These are phyloP conservation scores for Didymella glomerata DNA, from an alignment of 2,329 filamentous ascomycete genomes.

Conservation along the genomic window DNA sequence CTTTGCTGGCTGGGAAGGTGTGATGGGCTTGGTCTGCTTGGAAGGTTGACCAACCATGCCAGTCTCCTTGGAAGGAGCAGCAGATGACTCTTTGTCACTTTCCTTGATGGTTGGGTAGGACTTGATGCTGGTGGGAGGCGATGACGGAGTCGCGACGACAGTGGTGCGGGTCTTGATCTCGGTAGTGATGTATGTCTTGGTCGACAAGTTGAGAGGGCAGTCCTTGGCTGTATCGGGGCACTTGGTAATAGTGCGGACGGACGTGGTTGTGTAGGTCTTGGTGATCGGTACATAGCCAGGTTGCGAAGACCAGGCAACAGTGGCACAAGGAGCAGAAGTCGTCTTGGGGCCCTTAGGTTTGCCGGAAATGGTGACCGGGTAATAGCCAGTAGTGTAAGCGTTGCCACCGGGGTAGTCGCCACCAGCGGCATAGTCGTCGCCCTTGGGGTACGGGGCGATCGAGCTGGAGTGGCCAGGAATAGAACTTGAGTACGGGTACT, in stretches of 20 bases:
- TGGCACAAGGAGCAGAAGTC: background rate
- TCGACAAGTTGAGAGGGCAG: background rate
- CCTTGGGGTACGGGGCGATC: background rate
- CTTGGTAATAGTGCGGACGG: background rate
- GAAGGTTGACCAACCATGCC: background rate
- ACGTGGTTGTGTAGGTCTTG: background rate
- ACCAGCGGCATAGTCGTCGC: background rate
- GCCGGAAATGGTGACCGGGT: background rate
- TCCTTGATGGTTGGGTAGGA: background rate
- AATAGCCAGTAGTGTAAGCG: background rate
- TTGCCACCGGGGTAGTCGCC: background rate
- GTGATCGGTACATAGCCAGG: slow-evolving; percentile 1
- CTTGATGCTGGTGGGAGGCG: background rate
- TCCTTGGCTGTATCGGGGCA: background rate
- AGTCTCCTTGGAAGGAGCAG: background rate
- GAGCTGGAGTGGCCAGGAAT: background rate
- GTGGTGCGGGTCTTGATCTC: background rate
- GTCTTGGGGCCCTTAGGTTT: background rate
- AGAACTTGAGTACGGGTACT: background rate
- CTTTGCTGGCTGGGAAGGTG: background rate
- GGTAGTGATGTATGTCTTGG: slow-evolving; percentile 3
- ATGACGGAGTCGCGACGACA: background rate
- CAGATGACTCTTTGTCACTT: background rate
- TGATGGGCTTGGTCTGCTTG: background rate
- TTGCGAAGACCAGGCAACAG: slow-evolving; percentile 1